phyloP scores from a whole-genome alignment of 2,329 filamentous ascomycete species.

The Colletotrichum tanaceti region DNA sequence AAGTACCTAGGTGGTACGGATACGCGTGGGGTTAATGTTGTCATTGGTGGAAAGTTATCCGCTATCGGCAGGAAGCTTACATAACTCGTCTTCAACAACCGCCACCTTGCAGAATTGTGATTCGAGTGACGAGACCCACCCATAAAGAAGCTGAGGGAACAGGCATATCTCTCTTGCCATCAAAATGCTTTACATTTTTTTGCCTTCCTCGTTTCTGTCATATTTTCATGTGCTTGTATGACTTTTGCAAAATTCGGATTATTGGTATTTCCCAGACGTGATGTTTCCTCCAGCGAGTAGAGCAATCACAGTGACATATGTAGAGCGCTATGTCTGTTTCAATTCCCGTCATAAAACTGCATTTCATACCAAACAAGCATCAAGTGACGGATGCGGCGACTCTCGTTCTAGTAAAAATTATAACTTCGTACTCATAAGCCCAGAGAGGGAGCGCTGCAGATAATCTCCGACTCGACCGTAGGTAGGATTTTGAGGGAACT shows the following conservation, averaged over 20 bases:
- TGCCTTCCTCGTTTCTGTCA: neutral
- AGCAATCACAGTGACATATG: neutral
- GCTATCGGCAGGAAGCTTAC: slow-evolving; percentile 29
- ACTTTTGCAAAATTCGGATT: too few species aligned
- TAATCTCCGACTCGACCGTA: too few species aligned
- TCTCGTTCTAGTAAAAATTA: neutral
- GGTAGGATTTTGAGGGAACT: too few species aligned
- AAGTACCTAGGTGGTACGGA: too few species aligned
- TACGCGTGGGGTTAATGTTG: slow-evolving; percentile 34
- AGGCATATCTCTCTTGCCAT: neutral
- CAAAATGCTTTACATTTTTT: too few species aligned
- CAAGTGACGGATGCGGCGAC: neutral
- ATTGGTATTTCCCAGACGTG: neutral
- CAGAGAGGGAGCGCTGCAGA: too few species aligned
- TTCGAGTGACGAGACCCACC: neutral
- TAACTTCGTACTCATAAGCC: too few species aligned
- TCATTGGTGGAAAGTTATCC: slow-evolving; percentile 31
- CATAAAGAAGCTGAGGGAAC: neutral
- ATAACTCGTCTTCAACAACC: slow-evolving; percentile 15
- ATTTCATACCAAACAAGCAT: neutral
- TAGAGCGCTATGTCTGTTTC: neutral
- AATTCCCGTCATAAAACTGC: too few species aligned
- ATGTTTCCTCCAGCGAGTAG: neutral
- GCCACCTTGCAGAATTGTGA: slow-evolving; percentile 26
- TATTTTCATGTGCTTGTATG: too few species aligned